Evolutionary conservation across 805 yeast genomes (phyloP).

Genomic region (Maudiozyma barnettii): DNA sequence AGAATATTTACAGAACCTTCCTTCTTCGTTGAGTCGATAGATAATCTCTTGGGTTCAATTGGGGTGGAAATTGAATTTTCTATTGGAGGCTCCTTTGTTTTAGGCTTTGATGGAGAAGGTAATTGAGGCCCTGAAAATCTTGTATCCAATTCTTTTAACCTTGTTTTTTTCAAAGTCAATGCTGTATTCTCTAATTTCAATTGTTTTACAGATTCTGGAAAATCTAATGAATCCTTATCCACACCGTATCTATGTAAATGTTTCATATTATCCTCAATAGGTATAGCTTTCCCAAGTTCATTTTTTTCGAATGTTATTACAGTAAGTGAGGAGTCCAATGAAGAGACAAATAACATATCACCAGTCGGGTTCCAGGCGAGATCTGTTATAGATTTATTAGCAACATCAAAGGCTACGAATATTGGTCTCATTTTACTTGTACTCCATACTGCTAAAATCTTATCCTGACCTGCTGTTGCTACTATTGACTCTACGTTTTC

Average conservation of each 20-base stretch:
- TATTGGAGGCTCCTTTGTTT: not conserved
- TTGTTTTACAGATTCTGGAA: constrained; percentile 83
- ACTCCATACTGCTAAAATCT: constrained; percentile 80
- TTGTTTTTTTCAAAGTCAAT: constrained; percentile 25
- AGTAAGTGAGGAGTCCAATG: constrained; percentile 77
- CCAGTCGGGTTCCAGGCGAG: constrained; percentile 86
- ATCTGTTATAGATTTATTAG: constrained; percentile 75
- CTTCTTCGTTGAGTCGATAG: not conserved
- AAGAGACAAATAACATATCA: constrained; percentile 56
- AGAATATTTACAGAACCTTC: constrained; percentile 11
- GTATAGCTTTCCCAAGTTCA: constrained; percentile 56
- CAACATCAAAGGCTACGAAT: constrained; percentile 67
- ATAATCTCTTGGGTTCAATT: not conserved
- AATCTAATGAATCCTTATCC: constrained; percentile 70
- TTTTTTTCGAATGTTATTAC: constrained; percentile 50
- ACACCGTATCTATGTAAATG: constrained; percentile 80
- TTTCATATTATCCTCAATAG: constrained; percentile 55
- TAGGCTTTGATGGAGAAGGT: not conserved
- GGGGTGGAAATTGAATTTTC: not conserved
- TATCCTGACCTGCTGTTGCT: constrained; percentile 96
- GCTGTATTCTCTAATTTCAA: constrained; percentile 61
- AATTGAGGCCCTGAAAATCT: constrained; percentile 3
- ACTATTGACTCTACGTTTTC: constrained; percentile 49
- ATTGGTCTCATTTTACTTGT: constrained; percentile 70
- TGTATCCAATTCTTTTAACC: constrained; percentile 5